A percentile compares a stretch with the other conserved stretches of the same genome.
phyloP scores from a whole-genome alignment of 345 rosid species.

The Corchorus capsularis region DNA sequence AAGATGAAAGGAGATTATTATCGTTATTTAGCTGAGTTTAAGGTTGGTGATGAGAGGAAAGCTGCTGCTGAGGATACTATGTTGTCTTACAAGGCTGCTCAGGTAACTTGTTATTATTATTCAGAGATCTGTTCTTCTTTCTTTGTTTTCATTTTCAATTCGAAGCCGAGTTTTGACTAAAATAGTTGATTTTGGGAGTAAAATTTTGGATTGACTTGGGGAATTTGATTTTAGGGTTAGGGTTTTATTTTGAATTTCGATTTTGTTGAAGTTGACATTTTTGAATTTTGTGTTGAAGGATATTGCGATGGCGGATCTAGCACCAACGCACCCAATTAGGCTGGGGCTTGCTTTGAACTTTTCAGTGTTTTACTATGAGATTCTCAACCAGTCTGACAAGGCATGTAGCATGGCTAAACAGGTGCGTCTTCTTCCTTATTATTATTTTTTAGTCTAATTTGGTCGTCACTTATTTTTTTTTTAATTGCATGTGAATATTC shows the following conservation, averaged over 20 bases:
- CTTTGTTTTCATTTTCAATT: not conserved
- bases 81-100: constrained; percentile 91
- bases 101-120: constrained; percentile 39
- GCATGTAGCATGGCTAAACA: constrained; percentile 97
- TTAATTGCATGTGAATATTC: not conserved
- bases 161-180: not conserved
- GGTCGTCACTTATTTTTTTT: not conserved
- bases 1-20: constrained; percentile 99
- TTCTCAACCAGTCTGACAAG: constrained; percentile 85
- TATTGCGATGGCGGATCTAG: constrained; percentile 69
- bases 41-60: constrained; percentile 84
- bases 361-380: constrained; percentile 90
- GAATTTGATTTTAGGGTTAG: constrained; percentile 7
- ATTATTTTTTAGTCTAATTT: not conserved
- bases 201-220: not conserved
- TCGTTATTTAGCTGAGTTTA: constrained; percentile 92
- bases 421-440: constrained; percentile 36
- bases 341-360: constrained; percentile 83
- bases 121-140: too few species aligned
- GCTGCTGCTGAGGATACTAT: constrained; percentile 95
- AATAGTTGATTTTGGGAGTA: not conserved
- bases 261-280: too few species aligned
- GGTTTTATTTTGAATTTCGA: not conserved
- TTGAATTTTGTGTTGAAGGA: constrained; percentile 42
- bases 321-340: constrained; percentile 93